Conservation (phyloP, 306 rosid species). For the Macrotyloma uniflorum region DNA sequence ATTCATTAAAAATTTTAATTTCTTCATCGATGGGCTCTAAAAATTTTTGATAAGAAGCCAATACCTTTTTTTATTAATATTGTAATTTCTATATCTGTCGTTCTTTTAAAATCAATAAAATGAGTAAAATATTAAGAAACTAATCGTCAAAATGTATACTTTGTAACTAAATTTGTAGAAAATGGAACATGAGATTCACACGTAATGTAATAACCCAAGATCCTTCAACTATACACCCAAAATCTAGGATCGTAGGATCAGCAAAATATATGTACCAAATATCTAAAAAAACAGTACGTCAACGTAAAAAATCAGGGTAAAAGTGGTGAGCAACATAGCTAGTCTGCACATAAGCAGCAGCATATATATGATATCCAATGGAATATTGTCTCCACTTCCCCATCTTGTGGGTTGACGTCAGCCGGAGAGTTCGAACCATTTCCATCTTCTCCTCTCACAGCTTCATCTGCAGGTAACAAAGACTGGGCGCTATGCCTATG, state of each 20-base stretch:
- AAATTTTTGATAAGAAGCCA: no score
- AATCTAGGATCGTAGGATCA: no score
- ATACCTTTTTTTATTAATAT: no score
- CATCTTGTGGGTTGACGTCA: constrained; percentile 57
- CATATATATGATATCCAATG: constrained; percentile 61
- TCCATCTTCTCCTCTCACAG: constrained; percentile 39
- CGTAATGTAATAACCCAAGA: constrained; percentile 30
- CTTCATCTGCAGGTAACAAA: constrained; percentile 42
- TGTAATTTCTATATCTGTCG: no score
- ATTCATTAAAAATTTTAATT: neutral
- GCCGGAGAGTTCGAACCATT: constrained; percentile 70
- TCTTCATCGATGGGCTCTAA: neutral
- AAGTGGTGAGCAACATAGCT: no score
- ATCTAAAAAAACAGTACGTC: no score
- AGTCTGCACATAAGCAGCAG: constrained; percentile 68
- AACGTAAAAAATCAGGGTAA: no score
- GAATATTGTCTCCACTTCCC: constrained; percentile 57
- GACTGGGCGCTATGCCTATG: constrained; percentile 53
- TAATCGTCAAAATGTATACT: no score
- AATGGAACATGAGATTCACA: neutral
- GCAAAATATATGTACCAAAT: no score
- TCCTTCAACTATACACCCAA: constrained; percentile 35
- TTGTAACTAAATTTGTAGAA: no score
- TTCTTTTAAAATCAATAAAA: no score
- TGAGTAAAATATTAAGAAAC: no score